These are phyloP conservation scores for Orbilia ellipsospora DNA, from an alignment of 2,329 filamentous ascomycete genomes.

Conservation along the genomic window DNA sequence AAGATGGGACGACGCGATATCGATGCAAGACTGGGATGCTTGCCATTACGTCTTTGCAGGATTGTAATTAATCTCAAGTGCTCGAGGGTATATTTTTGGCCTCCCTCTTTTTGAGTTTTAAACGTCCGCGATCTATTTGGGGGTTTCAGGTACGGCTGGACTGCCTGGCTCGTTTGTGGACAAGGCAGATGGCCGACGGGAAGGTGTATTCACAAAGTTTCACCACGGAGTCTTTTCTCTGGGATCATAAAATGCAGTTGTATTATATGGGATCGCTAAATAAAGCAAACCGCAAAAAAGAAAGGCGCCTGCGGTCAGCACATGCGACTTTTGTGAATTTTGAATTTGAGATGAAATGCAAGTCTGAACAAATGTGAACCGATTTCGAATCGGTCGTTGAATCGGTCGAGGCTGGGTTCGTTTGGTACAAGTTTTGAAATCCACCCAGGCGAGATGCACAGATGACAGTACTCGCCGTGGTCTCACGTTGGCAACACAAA, in stretches of 20 bases:
- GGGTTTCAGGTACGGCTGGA: slow-evolving; percentile 54
- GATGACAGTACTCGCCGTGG: slow-evolving; percentile 39
- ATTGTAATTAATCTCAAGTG: slow-evolving; percentile 10
- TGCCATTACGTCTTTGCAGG: slow-evolving; percentile 54
- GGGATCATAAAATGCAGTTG: slow-evolving; percentile 24
- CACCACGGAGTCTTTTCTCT: slow-evolving; percentile 20
- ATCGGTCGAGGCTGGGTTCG: slow-evolving; percentile 3
- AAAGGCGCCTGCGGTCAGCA: slow-evolving; percentile 9
- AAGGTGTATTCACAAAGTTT: slow-evolving; percentile 23
- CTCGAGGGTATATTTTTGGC: slow-evolving; percentile 37
- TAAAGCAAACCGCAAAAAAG: slow-evolving; percentile 18
- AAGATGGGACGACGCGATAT: slow-evolving; percentile 26
- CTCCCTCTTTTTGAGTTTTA: slow-evolving; percentile 36
- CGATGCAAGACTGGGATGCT: slow-evolving; percentile 39
- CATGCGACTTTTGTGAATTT: slow-evolving; percentile 1
- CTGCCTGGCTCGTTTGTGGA: slow-evolving; percentile 25
- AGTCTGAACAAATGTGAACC: slow-evolving; percentile 22
- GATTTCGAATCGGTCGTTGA: background rate
- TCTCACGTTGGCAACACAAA: slow-evolving; percentile 49
- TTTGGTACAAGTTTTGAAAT: slow-evolving; percentile 21
- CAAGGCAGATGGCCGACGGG: slow-evolving; percentile 27
- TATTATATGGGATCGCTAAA: slow-evolving; percentile 20
- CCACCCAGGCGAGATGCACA: background rate
- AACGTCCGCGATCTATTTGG: slow-evolving; percentile 43
- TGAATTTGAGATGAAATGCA: background rate